Evolutionary conservation across 2,329 filamentous ascomycete genomes (phyloP).

Genomic region (Beauveria scarabaeidicola): DNA sequence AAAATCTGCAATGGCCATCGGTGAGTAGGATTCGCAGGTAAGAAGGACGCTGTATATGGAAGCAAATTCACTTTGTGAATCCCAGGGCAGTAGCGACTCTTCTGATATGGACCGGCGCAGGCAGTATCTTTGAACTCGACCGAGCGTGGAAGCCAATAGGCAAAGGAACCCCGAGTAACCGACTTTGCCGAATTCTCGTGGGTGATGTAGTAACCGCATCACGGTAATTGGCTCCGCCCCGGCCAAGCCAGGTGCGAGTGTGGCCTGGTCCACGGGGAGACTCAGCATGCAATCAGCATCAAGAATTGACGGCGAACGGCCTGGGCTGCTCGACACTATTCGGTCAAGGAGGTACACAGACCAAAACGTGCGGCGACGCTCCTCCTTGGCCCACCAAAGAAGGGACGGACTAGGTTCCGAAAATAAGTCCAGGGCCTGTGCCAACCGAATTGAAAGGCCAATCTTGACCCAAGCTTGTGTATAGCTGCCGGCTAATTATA

Average conservation of each 20-base stretch:
- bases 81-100: neutral
- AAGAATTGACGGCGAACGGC: neutral
- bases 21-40: neutral
- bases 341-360: slow-evolving; percentile 2
- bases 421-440: neutral
- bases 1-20: neutral
- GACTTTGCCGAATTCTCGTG: neutral
- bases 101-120: neutral
- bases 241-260: neutral
- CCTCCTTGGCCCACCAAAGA: neutral
- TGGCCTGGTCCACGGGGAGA: neutral
- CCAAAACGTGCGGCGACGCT: slow-evolving; percentile 4
- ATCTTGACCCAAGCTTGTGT: neutral
- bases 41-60: neutral
- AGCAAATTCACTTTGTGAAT: neutral
- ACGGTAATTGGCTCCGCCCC: neutral
- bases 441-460: neutral
- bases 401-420: neutral
- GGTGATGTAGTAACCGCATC: neutral
- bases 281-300: neutral
- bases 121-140: neutral
- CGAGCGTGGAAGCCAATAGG: neutral
- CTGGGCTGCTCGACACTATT: neutral
- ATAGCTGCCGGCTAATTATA: neutral
- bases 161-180: neutral